These are phyloP conservation scores for Aspergillus felis DNA, from an alignment of 2,329 filamentous ascomycete genomes.

Conservation along the genomic window DNA sequence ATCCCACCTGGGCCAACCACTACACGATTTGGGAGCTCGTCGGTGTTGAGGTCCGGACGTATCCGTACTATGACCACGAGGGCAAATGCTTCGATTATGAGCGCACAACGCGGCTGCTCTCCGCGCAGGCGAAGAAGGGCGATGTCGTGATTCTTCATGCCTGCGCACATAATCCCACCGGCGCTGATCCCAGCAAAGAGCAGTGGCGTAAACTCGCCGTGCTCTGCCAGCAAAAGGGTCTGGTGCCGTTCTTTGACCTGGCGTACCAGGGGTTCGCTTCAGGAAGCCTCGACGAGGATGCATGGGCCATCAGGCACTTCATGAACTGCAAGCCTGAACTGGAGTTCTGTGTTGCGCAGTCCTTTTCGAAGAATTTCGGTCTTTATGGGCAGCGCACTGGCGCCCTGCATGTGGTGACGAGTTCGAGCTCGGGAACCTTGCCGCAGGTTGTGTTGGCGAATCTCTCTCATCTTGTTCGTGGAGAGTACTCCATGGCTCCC, in stretches of 20 bases:
- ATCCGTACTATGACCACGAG: constrained; percentile 19
- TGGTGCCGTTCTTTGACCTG: constrained; percentile 69
- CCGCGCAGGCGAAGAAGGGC: constrained; percentile 61
- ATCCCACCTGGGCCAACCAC: constrained; percentile 97
- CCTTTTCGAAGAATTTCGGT: constrained; percentile 54
- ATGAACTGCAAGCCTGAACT: constrained; percentile 67
- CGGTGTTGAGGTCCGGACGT: constrained; percentile 59
- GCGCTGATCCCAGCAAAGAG: constrained; percentile 82
- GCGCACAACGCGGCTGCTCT: constrained; percentile 39
- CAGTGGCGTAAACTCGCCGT: constrained; percentile 86
- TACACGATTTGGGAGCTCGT: constrained; percentile 93
- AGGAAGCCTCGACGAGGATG: constrained; percentile 24
- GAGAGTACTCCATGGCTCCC: constrained; percentile 89
- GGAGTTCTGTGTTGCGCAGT: constrained; percentile 52
- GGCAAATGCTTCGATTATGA: constrained; percentile 19
- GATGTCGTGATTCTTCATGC: constrained; percentile 86
- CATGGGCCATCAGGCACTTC: constrained; percentile 24
- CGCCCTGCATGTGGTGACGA: constrained; percentile 35
- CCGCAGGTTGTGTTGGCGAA: constrained; percentile 67
- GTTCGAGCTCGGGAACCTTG: constrained; percentile 56
- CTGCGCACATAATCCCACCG: constrained; percentile 95
- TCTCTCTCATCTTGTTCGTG: constrained; percentile 12
- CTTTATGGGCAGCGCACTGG: constrained; percentile 20
- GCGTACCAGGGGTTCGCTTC: constrained; percentile 28
- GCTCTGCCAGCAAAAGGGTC: constrained; percentile 67